Percentiles rank a stretch among this genome's conserved stretches.
Conservation (phyloP, 2,329 filamentous ascomycete genomes). For the Aspergillus neoniger region DNA sequence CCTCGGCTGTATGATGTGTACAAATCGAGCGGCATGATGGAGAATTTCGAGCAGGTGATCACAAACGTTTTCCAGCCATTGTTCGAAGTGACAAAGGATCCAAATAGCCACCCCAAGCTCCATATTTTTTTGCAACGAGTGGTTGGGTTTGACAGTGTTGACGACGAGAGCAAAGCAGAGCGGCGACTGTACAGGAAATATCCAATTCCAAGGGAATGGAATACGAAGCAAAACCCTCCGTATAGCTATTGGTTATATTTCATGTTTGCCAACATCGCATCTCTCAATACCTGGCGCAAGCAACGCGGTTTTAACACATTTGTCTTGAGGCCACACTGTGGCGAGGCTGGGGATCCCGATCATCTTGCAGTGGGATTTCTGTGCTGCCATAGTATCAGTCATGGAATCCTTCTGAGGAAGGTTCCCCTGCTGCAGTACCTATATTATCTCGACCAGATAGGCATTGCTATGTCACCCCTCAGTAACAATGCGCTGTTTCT, state of each 20-base stretch:
- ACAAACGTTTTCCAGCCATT: constrained; percentile 90
- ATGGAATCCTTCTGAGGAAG: constrained; percentile 88
- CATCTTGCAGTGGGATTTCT: constrained; percentile 89
- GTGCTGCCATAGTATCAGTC: constrained; percentile 95
- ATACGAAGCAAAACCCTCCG: constrained; percentile 90
- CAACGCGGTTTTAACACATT: constrained; percentile 95
- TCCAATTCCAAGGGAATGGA: constrained; percentile 84
- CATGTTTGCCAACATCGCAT: constrained; percentile 89
- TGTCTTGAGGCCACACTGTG: constrained; percentile 87
- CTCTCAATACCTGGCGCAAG: constrained; percentile 88
- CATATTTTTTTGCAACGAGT: constrained; percentile 94
- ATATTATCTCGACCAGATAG: constrained; percentile 97
- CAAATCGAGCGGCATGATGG: constrained; percentile 83
- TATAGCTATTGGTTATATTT: constrained; percentile 99
- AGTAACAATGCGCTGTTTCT: constrained; percentile 97
- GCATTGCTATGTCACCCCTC: constrained; percentile 98
- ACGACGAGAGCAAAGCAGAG: constrained; percentile 97
- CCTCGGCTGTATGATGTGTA: constrained; percentile 95
- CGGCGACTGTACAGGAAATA: constrained; percentile 94
- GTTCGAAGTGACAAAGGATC: constrained; percentile 90
- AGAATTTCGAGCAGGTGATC: constrained; percentile 86
- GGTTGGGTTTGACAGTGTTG: constrained; percentile 95
- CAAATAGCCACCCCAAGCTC: constrained; percentile 82
- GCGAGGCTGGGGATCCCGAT: constrained; percentile 94
- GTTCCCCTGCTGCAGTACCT: constrained; percentile 94